Conservation (phyloP, 805 yeast genomes). For the Lipomyces lipofer region DNA sequence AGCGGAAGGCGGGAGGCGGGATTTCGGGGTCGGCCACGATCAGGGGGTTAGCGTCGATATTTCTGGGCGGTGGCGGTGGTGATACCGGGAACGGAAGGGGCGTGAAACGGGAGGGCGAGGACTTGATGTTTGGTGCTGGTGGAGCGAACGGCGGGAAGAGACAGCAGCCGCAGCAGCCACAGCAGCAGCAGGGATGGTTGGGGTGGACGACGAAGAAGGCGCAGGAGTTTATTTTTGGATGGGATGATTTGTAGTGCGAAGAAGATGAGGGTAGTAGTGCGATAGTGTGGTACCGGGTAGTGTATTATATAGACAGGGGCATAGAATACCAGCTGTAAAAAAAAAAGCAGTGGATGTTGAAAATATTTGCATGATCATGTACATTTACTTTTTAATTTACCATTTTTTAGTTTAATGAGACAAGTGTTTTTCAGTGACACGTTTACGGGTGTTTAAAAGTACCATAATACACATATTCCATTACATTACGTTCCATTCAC, state of each 20-base stretch:
- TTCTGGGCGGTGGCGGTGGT: conserved; percentile 14
- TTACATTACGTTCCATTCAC: no score
- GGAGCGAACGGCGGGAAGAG: conserved; percentile 3
- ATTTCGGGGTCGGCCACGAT: conserved; percentile 17
- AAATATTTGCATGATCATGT: no score
- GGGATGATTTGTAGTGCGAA: conserved; percentile 53
- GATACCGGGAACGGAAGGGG: not conserved
- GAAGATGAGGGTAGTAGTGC: not conserved
- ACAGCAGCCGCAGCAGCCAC: conserved; percentile 4
- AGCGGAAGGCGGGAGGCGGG: conserved; percentile 14
- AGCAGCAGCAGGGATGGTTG: conserved; percentile 34
- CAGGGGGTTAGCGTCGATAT: conserved; percentile 21
- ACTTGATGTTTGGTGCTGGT: no score
- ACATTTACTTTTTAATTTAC: no score
- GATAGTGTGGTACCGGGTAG: not conserved
- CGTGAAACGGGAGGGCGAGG: not conserved
- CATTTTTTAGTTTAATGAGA: no score
- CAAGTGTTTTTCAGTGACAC: no score
- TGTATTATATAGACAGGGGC: not conserved
- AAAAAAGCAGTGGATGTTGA: no score
- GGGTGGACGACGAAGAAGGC: conserved; percentile 40
- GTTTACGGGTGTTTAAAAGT: no score
- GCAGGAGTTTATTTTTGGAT: conserved; percentile 55
- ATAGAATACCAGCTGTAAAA: not conserved
- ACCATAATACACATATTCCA: not conserved